Base-by-base conservation (phyloP, 2,329 filamentous ascomycete species). In the Fusarium napiforme region DNA sequence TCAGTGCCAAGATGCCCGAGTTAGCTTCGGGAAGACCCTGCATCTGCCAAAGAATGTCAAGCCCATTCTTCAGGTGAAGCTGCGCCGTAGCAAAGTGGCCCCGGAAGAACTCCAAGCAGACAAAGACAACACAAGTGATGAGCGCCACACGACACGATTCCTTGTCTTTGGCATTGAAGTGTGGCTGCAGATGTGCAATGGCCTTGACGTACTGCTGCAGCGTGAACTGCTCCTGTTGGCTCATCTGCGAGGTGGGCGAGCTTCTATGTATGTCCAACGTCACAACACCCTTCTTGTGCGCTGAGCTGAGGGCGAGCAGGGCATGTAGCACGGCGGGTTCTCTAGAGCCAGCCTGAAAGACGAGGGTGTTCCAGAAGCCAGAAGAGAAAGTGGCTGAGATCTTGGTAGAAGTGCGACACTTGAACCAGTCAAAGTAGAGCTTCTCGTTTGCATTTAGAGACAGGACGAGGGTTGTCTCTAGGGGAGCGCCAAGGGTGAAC, bases 271-370 rank as follows among this genome's bases (percentile, higher is more conserved):
- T 56, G 2, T 61, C 69, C 19, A 63, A 43, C 11, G 60, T 60
- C 5, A 63, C 52, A 16, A 66, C 56, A 6, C 59, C 68, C 26
- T 70, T 61, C 49, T 71, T 79, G 56, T 84, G 82, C 1, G 78
- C 77, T 2, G 82, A 81, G 61, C 81, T 78, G n/a, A 85, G 67
- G 1, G 84, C 83, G 9, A 85, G 73, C 4, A 79, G 73, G 4
- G 83, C 82, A 42, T 85, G 83, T n/a, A 84, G 63, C 5, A 85
- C 77, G 3, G 83, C 81, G 0, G 83, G 82, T 57, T 85, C 83
- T 16, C 52, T 73, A 2, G 78, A 64, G 26, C 79, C 79, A 10
- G 79, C 79, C 43, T 84, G 83, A 30, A 84, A 73, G 19, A 85
- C 63, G 15, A 84, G 77, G 11, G 69, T 76, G 34, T 75, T 75